Evolutionary conservation across 768 basidiomycete genomes (phyloP).

Genomic region (Lactarius sanguifluus): DNA sequence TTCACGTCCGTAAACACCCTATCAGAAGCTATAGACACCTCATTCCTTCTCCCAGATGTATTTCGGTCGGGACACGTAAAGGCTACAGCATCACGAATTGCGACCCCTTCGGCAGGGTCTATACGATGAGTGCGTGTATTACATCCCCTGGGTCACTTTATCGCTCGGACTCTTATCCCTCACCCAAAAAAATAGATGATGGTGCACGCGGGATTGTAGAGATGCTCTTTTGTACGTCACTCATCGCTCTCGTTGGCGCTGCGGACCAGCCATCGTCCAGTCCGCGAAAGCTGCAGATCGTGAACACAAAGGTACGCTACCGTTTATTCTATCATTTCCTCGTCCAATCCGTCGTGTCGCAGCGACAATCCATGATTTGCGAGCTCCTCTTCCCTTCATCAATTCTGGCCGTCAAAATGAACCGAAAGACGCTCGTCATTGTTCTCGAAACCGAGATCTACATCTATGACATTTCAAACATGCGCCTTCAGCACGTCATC

Average conservation of each 20-base stretch:
- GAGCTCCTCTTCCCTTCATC: constrained; percentile 96
- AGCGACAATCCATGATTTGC: constrained; percentile 96
- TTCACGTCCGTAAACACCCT: constrained; percentile 63
- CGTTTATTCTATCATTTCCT: too few species aligned
- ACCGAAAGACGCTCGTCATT: constrained; percentile 94
- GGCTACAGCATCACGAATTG: constrained; percentile 98
- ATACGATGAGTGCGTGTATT: constrained; percentile 80
- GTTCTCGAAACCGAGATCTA: constrained; percentile 98
- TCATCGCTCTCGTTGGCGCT: constrained; percentile 95
- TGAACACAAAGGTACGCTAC: constrained; percentile 87
- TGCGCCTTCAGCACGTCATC: constrained; percentile 95
- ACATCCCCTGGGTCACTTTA: not conserved
- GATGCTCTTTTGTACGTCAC: constrained; percentile 98
- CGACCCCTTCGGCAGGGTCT: constrained; percentile 95
- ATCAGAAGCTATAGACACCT: constrained; percentile 10
- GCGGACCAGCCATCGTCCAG: constrained; percentile 89
- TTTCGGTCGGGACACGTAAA: constrained; percentile 91
- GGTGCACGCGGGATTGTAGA: constrained; percentile 96
- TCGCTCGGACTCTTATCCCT: constrained; percentile 3
- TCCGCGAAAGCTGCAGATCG: constrained; percentile 93
- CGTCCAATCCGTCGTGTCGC: not conserved
- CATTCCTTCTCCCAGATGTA: constrained; percentile 52
- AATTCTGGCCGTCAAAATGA: constrained; percentile 96
- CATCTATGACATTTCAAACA: constrained; percentile 98
- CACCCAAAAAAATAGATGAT: constrained; percentile 58